Percentiles rank a stretch among this genome's conserved stretches.
These are phyloP conservation scores for Orbilia blumenaviensis DNA, from an alignment of 2,329 filamentous ascomycete species.

Conservation along the genomic window DNA sequence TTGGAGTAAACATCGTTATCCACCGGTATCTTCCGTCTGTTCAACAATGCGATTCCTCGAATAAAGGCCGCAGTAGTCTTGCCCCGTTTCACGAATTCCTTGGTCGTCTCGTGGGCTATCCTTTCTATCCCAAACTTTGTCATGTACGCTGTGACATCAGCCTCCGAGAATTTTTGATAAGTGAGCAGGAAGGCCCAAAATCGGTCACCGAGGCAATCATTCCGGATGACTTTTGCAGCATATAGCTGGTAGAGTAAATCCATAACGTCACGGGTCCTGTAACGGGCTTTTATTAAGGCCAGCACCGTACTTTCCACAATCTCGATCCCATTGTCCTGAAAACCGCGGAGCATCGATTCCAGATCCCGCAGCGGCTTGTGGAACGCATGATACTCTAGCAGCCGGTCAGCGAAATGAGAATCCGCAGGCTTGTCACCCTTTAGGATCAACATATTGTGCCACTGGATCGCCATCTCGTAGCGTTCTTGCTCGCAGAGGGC, in stretches of 20 bases:
- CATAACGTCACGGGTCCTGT: constrained; percentile 47
- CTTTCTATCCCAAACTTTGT: constrained; percentile 39
- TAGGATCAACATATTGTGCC: constrained; percentile 56
- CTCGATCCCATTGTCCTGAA: constrained; percentile 41
- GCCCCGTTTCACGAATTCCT: constrained; percentile 37
- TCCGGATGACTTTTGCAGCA: constrained; percentile 16
- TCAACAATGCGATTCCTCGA: constrained; percentile 36
- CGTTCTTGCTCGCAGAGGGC: constrained; percentile 52
- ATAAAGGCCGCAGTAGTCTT: constrained; percentile 35
- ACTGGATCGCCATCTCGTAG: constrained; percentile 52
- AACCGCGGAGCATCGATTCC: constrained; percentile 50
- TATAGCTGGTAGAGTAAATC: constrained; percentile 55
- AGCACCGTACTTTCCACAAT: constrained; percentile 52
- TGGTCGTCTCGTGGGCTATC: constrained; percentile 19
- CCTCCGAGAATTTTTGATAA: constrained; percentile 43
- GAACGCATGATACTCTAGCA: constrained; percentile 55
- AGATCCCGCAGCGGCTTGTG: constrained; percentile 54
- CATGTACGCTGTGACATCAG: constrained; percentile 53
- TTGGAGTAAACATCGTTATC: constrained; percentile 35
- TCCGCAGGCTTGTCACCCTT: constrained; percentile 54
- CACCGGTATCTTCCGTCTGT: constrained; percentile 22
- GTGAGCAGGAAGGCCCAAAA: constrained; percentile 56
- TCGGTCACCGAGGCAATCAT: constrained; percentile 53
- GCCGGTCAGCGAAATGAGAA: constrained; percentile 49
- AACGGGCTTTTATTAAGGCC: constrained; percentile 50